Conservation (phyloP, 2,329 filamentous ascomycete species). For the Clarireedia sp. region DNA sequence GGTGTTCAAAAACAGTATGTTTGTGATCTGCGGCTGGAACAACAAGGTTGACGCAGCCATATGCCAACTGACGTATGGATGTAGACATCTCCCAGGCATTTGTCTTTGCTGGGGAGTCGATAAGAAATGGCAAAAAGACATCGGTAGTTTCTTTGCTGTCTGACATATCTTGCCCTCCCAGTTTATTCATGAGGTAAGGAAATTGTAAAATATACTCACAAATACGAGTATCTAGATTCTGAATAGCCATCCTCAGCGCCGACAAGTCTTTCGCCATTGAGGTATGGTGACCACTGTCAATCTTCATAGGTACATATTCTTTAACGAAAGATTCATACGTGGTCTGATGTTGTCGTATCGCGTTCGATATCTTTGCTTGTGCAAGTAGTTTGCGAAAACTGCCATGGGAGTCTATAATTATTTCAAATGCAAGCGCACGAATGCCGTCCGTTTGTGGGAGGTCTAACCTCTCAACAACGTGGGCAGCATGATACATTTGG, state of each 20-base stretch:
- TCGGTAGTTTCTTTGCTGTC: conserved; percentile 17
- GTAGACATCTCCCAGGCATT: conserved; percentile 51
- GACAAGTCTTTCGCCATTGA: neutral
- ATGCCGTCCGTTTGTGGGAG: conserved; percentile 32
- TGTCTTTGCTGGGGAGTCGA: conserved; percentile 46
- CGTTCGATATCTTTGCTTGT: conserved; percentile 17
- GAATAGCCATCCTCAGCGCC: conserved; percentile 6
- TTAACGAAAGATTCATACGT: conserved; percentile 21
- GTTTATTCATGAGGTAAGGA: conserved; percentile 15
- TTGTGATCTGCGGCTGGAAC: conserved; percentile 19
- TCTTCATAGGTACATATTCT: conserved; percentile 18
- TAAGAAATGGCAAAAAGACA: conserved; percentile 58
- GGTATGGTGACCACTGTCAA: neutral
- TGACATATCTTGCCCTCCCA: conserved; percentile 6
- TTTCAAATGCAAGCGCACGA: conserved; percentile 31
- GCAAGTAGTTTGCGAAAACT: conserved; percentile 22
- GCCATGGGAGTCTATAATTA: conserved; percentile 20
- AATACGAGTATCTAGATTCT: conserved; percentile 39
- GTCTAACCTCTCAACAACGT: conserved; percentile 38
- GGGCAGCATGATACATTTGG: conserved; percentile 33
- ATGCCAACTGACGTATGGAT: conserved; percentile 44
- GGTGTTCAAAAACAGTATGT: conserved; percentile 24
- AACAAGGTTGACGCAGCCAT: conserved; percentile 41
- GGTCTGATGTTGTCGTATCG: conserved; percentile 12
- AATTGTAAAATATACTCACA: conserved; percentile 44